Evolutionary conservation across 2,329 filamentous ascomycete species (phyloP), one percentile per base, ranked within the genome.

Genomic region (Tolypocladium amazonense): DNA sequence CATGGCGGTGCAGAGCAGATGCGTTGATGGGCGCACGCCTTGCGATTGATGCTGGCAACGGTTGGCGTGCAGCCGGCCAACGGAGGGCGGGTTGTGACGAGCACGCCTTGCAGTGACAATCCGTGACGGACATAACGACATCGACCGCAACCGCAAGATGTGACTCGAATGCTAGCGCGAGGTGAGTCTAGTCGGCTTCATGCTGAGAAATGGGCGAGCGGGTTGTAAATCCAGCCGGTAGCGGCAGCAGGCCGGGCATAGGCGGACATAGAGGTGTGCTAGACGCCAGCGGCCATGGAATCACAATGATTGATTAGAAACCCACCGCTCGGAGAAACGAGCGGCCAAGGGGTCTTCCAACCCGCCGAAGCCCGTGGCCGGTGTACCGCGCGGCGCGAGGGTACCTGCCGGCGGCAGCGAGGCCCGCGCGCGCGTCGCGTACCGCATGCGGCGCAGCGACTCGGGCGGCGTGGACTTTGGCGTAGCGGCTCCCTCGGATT

Each of bases 401-500:
- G 59, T 60, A 63, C 63, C 25, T 57, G 39, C 30, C 4, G 9
- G 12, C 20, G 11, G 60, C 56, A 41, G 50, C 7, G 43, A 25
- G 43, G 56, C 50, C 56, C 57, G 47, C 47, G 54, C 35, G 54
- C 41, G 14, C 1, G 23, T 1, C 33, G 11, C 41, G 61, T 64
- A 64, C 62, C 41, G 58, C 39, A 60, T 54, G 33, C 59, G 59
- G 56, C 47, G 35, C 15, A n/a, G 61, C 56, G 59, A 64, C 62
- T n/a, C 23, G 41, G 33, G 25, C 47, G 45, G 45, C 47, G 4
- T 33, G 25, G 47, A 18, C 9, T 27, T 27, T 50, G 15, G 23
- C 23, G 20, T 47, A 47, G 30, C 23, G 11, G 2, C 33, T 20
- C 4, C 39, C 53, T 64, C 63, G 59, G 63, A 61, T 62, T 66